Base-by-base conservation (phyloP, 116 monocot genomes). In the Dioscorea cayenensis region DNA sequence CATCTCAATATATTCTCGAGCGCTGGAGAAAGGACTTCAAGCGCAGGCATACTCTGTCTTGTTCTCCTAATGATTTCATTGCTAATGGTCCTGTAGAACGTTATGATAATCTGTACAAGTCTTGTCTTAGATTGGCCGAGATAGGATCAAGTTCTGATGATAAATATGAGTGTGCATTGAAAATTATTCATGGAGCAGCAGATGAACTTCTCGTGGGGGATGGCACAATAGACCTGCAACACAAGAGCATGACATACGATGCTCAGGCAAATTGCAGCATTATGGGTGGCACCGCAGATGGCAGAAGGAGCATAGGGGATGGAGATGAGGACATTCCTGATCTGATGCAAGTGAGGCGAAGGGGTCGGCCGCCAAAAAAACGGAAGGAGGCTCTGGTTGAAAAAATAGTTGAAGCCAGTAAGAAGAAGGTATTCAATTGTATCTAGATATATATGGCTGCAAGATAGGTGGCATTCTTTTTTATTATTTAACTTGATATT, bases 381-480 rank as follows among this genome's bases (percentile, higher is more conserved):
- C 63, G 64, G n/a, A 79, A 79, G 69, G 80, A 80, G 6, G 23
- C 62, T 48, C 43, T 64, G n/a, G 32, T 61, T 28, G 80, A 76
- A 35, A 69, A 76, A 51, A 63, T 36, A 17, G 61, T 52, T 10
- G 67, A 71, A 25, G 74, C 60, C 36, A 77, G 74, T 52, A 88
- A 66, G 69, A 88, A 76, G 79, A 88, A 88, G 84, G 84, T 87
- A 77, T 6, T 36, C 51, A 5, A 21, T 63, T 16, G 35, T 32
- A 19, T 65, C 23, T 5, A 66, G 10, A 14, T 19, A 29, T 27
- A 36, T 63, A 28, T 63, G n/a, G 10, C 18, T 18, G 36, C 71
- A 17, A 28, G 28, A 21, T 22, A 10, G 10, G 50, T 28, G 49
- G 32, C 8, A 70, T 3, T 28, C 7, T 51, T 32, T 1, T 32